Conservation (phyloP, 805 yeast genomes). For the Kazachstania viticola region DNA sequence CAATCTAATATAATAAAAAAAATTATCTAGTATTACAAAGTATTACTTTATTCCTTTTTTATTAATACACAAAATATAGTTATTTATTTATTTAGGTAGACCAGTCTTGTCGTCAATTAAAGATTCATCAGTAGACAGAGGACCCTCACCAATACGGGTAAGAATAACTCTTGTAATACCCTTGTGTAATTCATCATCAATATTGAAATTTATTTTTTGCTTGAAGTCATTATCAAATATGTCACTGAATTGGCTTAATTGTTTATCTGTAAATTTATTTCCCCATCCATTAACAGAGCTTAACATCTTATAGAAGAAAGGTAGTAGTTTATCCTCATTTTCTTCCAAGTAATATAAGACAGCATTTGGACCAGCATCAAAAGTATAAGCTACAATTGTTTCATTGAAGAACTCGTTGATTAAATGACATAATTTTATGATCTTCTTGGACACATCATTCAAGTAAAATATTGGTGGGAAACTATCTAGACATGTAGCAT, state of each 20-base stretch:
- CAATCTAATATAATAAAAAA: too few relatives aligned
- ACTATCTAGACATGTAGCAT: constrained; percentile 93
- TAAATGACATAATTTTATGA: constrained; percentile 66
- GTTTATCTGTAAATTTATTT: constrained; percentile 26
- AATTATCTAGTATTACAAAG: too few relatives aligned
- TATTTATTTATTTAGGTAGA: constrained; percentile 37
- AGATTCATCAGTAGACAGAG: constrained; percentile 45
- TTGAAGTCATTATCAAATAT: constrained; percentile 15
- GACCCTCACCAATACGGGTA: constrained; percentile 84
- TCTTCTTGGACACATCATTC: constrained; percentile 79
- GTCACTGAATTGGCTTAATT: constrained; percentile 13
- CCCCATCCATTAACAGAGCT: constrained; percentile 61
- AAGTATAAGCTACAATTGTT: constrained; percentile 87
- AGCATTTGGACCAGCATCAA: constrained; percentile 98
- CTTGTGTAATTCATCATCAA: constrained; percentile 41
- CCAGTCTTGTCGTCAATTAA: constrained; percentile 51
- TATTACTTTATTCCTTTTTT: too few relatives aligned
- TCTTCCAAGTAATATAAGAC: constrained; percentile 78
- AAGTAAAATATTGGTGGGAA: constrained; percentile 91
- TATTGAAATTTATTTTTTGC: constrained; percentile 6
- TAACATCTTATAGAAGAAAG: constrained; percentile 54
- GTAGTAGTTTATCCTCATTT: constrained; percentile 64
- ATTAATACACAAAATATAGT: too few relatives aligned
- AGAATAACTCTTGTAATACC: constrained; percentile 79
- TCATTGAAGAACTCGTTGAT: constrained; percentile 49